These are phyloP conservation scores for Scedosporium apiospermum DNA, from an alignment of 2,329 filamentous ascomycete species.

Conservation along the genomic window DNA sequence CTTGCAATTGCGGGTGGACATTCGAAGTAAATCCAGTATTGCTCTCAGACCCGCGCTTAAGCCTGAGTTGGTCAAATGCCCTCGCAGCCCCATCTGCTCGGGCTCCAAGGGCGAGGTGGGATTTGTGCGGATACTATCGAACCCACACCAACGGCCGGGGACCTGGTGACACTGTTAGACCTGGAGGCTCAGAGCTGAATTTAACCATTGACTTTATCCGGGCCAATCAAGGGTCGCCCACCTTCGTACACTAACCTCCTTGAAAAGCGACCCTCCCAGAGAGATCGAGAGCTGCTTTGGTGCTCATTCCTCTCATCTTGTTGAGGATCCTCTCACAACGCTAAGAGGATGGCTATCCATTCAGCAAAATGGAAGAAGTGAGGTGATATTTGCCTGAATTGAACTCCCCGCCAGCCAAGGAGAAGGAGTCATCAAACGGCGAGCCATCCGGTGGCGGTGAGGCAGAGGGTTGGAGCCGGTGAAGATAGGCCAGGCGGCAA, in stretches of 20 bases:
- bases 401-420: neutral
- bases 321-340: neutral
- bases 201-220: conserved; percentile 8
- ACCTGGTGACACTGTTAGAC: neutral
- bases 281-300: neutral
- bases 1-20: neutral
- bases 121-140: neutral
- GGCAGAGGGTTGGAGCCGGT: too few relatives aligned
- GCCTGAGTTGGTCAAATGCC: neutral
- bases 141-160: neutral
- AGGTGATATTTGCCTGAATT: neutral
- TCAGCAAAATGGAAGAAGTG: neutral
- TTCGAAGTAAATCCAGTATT: neutral
- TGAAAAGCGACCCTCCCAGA: neutral
- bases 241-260: neutral
- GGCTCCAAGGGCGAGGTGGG: neutral
- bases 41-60: neutral
- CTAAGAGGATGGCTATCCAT: neutral
- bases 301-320: neutral
- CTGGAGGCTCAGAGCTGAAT: neutral
- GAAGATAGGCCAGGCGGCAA: too few relatives aligned
- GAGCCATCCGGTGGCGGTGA: too few relatives aligned
- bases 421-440: too few relatives aligned
- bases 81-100: neutral
- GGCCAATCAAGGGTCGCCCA: conserved; percentile 6